Conservation (phyloP, 495 filamentous ascomycete genomes). For the Hyaloscypha hepaticicola region DNA sequence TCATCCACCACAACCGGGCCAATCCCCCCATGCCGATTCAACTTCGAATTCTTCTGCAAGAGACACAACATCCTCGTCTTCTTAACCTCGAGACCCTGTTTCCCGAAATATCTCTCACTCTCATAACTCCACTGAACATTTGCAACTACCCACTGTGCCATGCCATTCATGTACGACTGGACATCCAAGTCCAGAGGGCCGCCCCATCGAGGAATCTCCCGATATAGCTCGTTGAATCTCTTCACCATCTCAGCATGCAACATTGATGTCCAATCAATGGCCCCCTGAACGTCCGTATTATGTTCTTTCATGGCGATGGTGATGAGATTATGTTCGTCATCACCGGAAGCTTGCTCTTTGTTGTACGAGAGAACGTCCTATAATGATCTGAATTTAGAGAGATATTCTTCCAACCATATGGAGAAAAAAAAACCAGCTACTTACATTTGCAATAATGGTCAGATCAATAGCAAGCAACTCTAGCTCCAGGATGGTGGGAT, state of each 20-base stretch:
- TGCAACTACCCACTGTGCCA: constrained; percentile 2
- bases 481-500: background rate
- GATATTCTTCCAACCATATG: background rate
- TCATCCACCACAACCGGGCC: constrained; percentile 2
- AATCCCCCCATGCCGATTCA: constrained; percentile 3
- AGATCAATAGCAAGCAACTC: constrained; percentile 7
- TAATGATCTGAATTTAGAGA: background rate
- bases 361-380: constrained; percentile 2
- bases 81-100: constrained; percentile 1
- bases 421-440: background rate
- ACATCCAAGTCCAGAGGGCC: constrained; percentile 5
- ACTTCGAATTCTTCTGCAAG: constrained; percentile 2
- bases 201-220: background rate
- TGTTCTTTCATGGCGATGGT: constrained; percentile 7
- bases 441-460: constrained; percentile 6
- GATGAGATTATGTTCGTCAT: constrained; percentile 1
- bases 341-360: constrained; percentile 3
- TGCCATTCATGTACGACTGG: constrained; percentile 3
- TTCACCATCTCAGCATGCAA: constrained; percentile 2
- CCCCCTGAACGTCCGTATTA: constrained; percentile 1
- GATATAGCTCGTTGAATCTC: constrained; percentile 1
- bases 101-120: constrained; percentile 4
- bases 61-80: constrained; percentile 7
- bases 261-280: background rate
- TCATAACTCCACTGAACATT: constrained; percentile 7